A percentile compares a stretch with the other conserved stretches of the same genome.
phyloP scores from a whole-genome alignment of 2,329 filamentous ascomycete genomes.

The Leptosphaerulina australis region DNA sequence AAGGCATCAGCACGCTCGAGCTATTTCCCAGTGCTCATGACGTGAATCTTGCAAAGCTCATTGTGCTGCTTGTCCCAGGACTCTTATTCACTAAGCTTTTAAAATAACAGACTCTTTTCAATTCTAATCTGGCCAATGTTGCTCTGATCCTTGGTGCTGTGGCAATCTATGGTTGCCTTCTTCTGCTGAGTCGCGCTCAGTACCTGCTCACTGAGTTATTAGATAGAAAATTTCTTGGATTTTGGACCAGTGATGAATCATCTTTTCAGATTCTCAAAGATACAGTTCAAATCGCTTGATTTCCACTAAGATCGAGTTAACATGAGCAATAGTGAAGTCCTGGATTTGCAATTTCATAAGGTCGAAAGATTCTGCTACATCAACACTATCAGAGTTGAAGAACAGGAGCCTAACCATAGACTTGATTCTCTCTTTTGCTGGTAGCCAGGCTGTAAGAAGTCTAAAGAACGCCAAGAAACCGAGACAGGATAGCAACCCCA shows the following conservation, averaged over 20 bases:
- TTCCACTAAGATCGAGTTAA: not conserved
- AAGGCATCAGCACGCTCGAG: not conserved
- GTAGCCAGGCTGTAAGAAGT: constrained; percentile 20
- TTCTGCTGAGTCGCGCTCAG: constrained; percentile 12
- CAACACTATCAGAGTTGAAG: constrained; percentile 18
- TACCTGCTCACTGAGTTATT: constrained; percentile 5
- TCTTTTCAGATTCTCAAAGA: not conserved
- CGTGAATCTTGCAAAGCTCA: not conserved
- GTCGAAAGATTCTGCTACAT: constrained; percentile 13
- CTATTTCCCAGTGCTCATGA: constrained; percentile 1
- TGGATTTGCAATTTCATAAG: constrained; percentile 6
- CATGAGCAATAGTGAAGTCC: constrained; percentile 3
- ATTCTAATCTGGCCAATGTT: constrained; percentile 13
- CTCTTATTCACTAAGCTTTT: not conserved
- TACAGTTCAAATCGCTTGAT: constrained; percentile 1
- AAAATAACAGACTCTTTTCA: not conserved
- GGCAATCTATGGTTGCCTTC: constrained; percentile 15
- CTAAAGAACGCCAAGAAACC: constrained; percentile 2
- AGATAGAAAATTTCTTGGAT: not conserved
- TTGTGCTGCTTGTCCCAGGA: constrained; percentile 1
- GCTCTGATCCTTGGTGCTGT: constrained; percentile 13
- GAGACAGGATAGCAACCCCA: constrained; percentile 1
- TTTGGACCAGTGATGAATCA: not conserved
- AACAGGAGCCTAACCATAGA: constrained; percentile 15
- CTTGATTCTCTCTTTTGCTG: constrained; percentile 22